These are phyloP conservation scores for Polyporus arcularius DNA, from an alignment of 768 basidiomycete species.

Conservation along the genomic window DNA sequence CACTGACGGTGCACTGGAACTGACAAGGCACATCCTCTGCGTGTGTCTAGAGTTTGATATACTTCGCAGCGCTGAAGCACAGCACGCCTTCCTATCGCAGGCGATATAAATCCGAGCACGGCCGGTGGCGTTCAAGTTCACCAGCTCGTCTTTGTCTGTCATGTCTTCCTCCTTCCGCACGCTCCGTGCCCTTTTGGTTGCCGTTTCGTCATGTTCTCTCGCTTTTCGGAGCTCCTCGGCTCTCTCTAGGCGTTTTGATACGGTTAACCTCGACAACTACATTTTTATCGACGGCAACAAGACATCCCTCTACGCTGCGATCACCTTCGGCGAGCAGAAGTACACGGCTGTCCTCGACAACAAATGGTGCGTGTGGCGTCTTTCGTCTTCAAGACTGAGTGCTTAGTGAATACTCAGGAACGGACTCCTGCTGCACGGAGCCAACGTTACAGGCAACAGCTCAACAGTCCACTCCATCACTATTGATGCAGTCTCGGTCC, in stretches of 20 bases:
- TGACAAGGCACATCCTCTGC: no score
- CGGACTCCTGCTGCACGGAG: slow-evolving; percentile 4
- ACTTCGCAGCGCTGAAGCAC: neutral
- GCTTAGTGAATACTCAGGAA: neutral
- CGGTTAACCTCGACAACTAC: slow-evolving; percentile 11
- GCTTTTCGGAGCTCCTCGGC: neutral
- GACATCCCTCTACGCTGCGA: slow-evolving; percentile 9
- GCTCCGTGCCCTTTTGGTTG: slow-evolving; percentile 15
- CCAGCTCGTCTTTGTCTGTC: slow-evolving; percentile 10
- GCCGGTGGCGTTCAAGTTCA: neutral
- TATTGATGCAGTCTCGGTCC: neutral
- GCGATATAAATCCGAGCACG: neutral
- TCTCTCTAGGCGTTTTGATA: neutral
- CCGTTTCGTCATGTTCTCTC: slow-evolving; percentile 1
- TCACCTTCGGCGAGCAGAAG: neutral
- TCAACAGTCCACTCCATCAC: neutral
- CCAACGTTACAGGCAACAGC: neutral
- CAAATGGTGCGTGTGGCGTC: slow-evolving; percentile 4
- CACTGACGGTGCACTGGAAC: no score
- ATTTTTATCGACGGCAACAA: slow-evolving; percentile 12
- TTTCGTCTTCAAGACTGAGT: no score
- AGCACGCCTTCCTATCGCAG: neutral
- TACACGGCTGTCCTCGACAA: slow-evolving; percentile 14
- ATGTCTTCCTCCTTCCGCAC: slow-evolving; percentile 18
- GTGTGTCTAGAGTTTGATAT: no score